Evolutionary conservation across 2,329 filamentous ascomycete species (phyloP).

Genomic region (Xylariaceae sp.): DNA sequence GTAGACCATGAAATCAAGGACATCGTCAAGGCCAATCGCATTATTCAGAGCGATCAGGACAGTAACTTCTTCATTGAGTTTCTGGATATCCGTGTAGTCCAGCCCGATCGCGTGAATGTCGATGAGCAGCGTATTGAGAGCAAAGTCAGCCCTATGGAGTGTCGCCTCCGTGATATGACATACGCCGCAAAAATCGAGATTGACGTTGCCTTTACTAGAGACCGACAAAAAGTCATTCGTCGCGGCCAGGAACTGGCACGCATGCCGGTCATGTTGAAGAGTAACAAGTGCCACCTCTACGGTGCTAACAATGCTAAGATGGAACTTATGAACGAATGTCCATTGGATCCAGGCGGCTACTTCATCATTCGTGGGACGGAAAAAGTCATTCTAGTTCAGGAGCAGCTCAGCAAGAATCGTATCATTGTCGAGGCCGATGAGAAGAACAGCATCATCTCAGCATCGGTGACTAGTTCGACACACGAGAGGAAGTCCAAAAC

Average conservation of each 20-base stretch:
- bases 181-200: slow-evolving; percentile 93
- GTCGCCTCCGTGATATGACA: slow-evolving; percentile 93
- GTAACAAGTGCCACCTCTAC: slow-evolving; percentile 83
- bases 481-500: slow-evolving; percentile 98
- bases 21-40: slow-evolving; percentile 87
- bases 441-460: slow-evolving; percentile 90
- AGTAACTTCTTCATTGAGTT: slow-evolving; percentile 91
- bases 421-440: slow-evolving; percentile 92
- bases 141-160: slow-evolving; percentile 91
- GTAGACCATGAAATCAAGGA: slow-evolving; percentile 95
- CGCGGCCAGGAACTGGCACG: slow-evolving; percentile 79
- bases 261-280: slow-evolving; percentile 95
- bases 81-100: slow-evolving; percentile 82
- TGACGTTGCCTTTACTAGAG: slow-evolving; percentile 85
- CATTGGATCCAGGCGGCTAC: slow-evolving; percentile 92
- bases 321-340: slow-evolving; percentile 91
- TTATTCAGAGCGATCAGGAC: slow-evolving; percentile 87
- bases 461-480: slow-evolving; percentile 95
- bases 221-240: slow-evolving; percentile 69
- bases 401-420: slow-evolving; percentile 98
- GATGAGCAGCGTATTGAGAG: slow-evolving; percentile 66
- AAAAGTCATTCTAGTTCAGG: slow-evolving; percentile 97
- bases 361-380: slow-evolving; percentile 97
- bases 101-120: slow-evolving; percentile 73
- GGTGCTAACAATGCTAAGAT: slow-evolving; percentile 83